Evolutionary conservation across 2,329 filamentous ascomycete species (phyloP).

Genomic region (Rutstroemia sp.): DNA sequence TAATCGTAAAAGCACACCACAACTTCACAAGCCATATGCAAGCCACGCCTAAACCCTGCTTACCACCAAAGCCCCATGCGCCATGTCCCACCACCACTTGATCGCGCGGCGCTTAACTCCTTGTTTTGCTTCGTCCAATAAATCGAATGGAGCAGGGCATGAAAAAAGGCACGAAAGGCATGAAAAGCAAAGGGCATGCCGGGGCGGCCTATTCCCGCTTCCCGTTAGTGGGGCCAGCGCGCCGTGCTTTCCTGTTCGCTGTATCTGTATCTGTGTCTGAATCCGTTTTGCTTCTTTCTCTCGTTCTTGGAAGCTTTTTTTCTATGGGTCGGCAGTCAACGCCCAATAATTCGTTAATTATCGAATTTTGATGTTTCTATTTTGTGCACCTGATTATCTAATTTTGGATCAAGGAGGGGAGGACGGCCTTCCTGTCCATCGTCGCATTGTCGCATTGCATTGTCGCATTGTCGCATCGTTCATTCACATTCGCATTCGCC

Average conservation of each 20-base stretch:
- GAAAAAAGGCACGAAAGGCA: background rate
- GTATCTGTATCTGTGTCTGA: background rate
- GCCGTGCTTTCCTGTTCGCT: background rate
- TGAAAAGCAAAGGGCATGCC: background rate
- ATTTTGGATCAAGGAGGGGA: background rate
- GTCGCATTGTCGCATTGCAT: no score
- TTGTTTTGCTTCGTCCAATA: background rate
- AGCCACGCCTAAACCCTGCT: no score
- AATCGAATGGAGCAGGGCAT: background rate
- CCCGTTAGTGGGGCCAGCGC: background rate
- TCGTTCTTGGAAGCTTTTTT: background rate
- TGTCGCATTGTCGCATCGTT: no score
- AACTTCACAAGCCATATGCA: background rate
- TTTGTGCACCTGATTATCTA: background rate
- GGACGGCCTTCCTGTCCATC: no score
- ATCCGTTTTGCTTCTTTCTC: background rate
- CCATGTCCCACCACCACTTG: background rate
- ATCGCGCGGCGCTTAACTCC: constrained; percentile 8
- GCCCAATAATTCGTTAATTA: no score
- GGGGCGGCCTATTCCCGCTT: background rate
- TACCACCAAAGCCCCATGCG: no score
- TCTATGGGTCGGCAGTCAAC: no score
- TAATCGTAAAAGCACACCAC: background rate
- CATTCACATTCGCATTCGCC: no score
- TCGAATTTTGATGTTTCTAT: no score